Evolutionary conservation across 441 rosid species (phyloP).

Genomic region (Jatropha podagrica): DNA sequence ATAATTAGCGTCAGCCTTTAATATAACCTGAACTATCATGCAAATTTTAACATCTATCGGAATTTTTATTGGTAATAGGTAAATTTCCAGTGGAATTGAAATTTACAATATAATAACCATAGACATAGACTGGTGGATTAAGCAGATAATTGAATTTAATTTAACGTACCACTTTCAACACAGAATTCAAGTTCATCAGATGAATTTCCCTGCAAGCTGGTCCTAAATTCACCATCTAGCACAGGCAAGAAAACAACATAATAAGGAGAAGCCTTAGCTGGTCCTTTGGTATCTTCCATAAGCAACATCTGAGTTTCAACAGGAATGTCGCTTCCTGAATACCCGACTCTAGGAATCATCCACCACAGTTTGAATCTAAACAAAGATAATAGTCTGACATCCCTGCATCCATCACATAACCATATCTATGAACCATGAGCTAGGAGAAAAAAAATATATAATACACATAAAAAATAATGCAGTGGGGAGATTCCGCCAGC

Average conservation of each 20-base stretch:
- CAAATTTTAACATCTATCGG: too few species aligned
- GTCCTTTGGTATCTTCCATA: constrained; percentile 45
- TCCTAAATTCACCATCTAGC: constrained; percentile 61
- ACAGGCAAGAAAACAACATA: constrained; percentile 61
- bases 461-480: too few species aligned
- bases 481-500: too few species aligned
- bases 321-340: constrained; percentile 57
- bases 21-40: too few species aligned
- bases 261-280: neutral
- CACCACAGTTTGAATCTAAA: constrained; percentile 91
- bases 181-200: constrained; percentile 62
- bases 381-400: constrained; percentile 60
- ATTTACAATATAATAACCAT: too few species aligned
- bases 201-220: constrained; percentile 51
- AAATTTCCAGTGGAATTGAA: too few species aligned
- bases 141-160: constrained; percentile 16
- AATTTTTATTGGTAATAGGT: too few species aligned
- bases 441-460: too few species aligned
- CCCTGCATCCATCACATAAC: constrained; percentile 29
- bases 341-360: constrained; percentile 80
- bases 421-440: neutral
- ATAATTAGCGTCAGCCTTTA: too few species aligned
- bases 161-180: constrained; percentile 59
- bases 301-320: constrained; percentile 68
- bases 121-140: constrained; percentile 21